phyloP scores from a whole-genome alignment of 495 filamentous ascomycete genomes.

The Neurospora sp. region DNA sequence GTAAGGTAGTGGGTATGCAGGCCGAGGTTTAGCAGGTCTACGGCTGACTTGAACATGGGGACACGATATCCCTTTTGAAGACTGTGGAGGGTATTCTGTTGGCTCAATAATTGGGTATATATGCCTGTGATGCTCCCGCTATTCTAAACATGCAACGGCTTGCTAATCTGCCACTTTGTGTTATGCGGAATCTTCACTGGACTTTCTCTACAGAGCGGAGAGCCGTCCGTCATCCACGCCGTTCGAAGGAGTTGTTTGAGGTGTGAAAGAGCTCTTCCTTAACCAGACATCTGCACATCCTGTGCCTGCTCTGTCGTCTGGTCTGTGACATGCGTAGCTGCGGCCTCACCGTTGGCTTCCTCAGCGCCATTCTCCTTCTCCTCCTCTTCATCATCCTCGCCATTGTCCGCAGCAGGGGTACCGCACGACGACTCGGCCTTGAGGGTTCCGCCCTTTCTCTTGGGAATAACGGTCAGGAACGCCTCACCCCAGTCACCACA shows the following conservation, averaged over 20 bases:
- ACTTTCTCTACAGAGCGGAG: background rate
- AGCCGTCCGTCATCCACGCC: background rate
- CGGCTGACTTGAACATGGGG: background rate
- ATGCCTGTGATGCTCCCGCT: background rate
- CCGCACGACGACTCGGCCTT: slow-evolving; percentile 7
- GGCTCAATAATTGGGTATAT: background rate
- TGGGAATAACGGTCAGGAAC: slow-evolving; percentile 77
- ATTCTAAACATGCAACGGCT: background rate
- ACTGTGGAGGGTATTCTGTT: background rate
- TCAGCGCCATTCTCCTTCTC: slow-evolving; percentile 16
- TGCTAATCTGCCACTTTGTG: background rate
- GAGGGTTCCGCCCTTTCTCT: slow-evolving; percentile 65
- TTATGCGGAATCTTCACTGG: background rate
- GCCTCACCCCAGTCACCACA: slow-evolving; percentile 80
- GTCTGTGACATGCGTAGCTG: background rate
- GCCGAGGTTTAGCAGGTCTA: background rate
- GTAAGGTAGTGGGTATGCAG: background rate
- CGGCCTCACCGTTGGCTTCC: slow-evolving; percentile 6
- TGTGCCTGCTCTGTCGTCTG: slow-evolving; percentile 2
- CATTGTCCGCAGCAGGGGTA: slow-evolving; percentile 11
- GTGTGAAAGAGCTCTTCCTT: background rate
- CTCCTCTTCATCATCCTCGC: slow-evolving; percentile 14
- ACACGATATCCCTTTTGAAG: background rate
- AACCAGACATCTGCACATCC: background rate
- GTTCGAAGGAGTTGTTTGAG: background rate